Evolutionary conservation across 1,284 basidiomycete genomes (phyloP).

Genomic region (Cryptococcus sp.): DNA sequence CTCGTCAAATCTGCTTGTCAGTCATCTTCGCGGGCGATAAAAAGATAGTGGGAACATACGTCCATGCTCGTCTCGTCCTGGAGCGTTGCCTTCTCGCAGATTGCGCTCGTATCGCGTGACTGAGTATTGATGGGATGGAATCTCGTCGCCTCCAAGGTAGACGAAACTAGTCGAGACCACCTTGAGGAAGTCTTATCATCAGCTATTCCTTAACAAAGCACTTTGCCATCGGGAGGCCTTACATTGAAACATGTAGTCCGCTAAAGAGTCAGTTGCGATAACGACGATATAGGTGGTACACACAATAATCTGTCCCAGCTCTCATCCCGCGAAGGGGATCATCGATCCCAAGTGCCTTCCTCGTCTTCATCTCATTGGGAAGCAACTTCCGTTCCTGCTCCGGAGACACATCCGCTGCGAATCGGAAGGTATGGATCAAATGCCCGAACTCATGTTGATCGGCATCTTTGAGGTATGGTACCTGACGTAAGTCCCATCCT

Average conservation of each 20-base stretch:
- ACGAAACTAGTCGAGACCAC: constrained; percentile 90
- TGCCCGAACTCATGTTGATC: constrained; percentile 94
- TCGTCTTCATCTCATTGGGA: constrained; percentile 64
- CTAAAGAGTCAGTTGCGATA: constrained; percentile 43
- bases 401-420: constrained; percentile 61
- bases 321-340: constrained; percentile 64
- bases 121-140: constrained; percentile 68
- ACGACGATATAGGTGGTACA: constrained; percentile 14
- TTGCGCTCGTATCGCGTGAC: constrained; percentile 95
- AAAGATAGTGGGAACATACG: constrained; percentile 25
- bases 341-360: constrained; percentile 61
- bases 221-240: too few relatives aligned
- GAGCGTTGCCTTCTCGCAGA: constrained; percentile 55
- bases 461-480: constrained; percentile 85
- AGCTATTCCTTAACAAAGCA: neutral
- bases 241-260: constrained; percentile 82
- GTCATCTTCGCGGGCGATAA: too few relatives aligned
- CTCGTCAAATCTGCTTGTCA: constrained; percentile 54
- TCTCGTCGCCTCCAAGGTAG: constrained; percentile 65
- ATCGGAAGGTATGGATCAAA: constrained; percentile 73
- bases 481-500: constrained; percentile 7
- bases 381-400: constrained; percentile 60
- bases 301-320: constrained; percentile 54
- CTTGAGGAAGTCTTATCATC: constrained; percentile 78
- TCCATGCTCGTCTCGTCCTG: constrained; percentile 61